Evolutionary conservation across 768 basidiomycete genomes (phyloP), one percentile per base, ranked within the genome.

Genomic region (Mrakia gelida): DNA sequence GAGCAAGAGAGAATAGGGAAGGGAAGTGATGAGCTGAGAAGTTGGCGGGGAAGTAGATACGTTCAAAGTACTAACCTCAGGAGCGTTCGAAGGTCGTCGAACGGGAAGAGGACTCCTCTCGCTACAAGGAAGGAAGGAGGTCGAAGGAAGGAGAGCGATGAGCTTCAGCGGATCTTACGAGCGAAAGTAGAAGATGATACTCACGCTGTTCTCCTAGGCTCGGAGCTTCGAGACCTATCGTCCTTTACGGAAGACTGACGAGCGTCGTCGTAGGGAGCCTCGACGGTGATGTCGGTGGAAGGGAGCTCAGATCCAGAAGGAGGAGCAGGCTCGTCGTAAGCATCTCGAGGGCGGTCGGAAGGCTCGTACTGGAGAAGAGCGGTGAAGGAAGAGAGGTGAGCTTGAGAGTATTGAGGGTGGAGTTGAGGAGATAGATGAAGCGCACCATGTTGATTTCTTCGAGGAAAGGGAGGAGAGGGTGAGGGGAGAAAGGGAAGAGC

Each of bases 101-200:
- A 70, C 67, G 41, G 67, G 67, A 70, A 70, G 67, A 16, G 67
- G 67, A 15, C 34, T 41, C 41, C 38, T 70, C 38, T 41, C 41
- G 28, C 28, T 49, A 78, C 80, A 79, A 75, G 71, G 26, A 62
- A 49, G 63, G 32, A 71, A 76, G 71, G 62, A 65, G 41, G 32
- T 26, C 70, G 78, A 89, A 91, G 79, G 84, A 92, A 91, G 85
- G 91, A 87, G 32, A n/a, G 90, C 16, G 71, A 72, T 70, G 67
- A 70, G 67, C 67, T 70, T 41, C 8, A n/a, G 18, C n/a, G 26
- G 8, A 18, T 30, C 26, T 16, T 70, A 34, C 10, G 38, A 23
- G 1, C 26, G 15, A 11, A 70, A 16, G 3, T 3, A 13, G 7
- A 26, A 23, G 8, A 8, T 30, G 15, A 9, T 5, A 65, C 67